These are phyloP conservation scores for Boletus sensibilis DNA, from an alignment of 768 basidiomycete genomes.

Conservation along the genomic window DNA sequence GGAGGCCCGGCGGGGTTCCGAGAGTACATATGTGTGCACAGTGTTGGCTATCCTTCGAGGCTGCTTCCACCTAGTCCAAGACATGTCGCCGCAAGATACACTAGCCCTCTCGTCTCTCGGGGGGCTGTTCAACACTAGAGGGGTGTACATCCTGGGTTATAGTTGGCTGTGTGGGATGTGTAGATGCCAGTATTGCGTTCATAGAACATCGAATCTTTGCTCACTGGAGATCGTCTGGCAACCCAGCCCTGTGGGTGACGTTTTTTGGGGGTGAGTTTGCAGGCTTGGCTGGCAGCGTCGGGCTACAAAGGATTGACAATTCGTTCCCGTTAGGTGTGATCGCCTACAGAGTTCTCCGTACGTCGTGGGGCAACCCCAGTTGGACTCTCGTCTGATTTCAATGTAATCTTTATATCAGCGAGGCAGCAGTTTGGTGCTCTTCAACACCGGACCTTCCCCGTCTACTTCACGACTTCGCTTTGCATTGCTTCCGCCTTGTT, in stretches of 20 bases:
- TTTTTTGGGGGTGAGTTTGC: constrained; percentile 57
- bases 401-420: constrained; percentile 36
- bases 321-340: constrained; percentile 48
- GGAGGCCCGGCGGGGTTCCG: not conserved
- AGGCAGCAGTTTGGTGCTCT: constrained; percentile 71
- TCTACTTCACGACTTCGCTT: constrained; percentile 68
- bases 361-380: constrained; percentile 17
- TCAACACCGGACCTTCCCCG: constrained; percentile 72
- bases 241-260: constrained; percentile 53
- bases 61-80: not conserved
- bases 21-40: no score
- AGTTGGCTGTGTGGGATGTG: constrained; percentile 71
- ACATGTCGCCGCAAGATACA: not conserved
- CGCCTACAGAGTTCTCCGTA: constrained; percentile 58
- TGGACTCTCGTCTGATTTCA: not conserved
- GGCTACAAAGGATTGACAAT: not conserved
- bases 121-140: constrained; percentile 13
- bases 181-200: constrained; percentile 34
- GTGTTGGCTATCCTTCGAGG: not conserved
- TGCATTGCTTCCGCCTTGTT: constrained; percentile 53
- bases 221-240: not conserved
- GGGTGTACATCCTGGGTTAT: constrained; percentile 55
- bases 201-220: not conserved
- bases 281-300: not conserved
- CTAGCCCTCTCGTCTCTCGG: not conserved